Evolutionary conservation across 108 stramenopile genomes (phyloP).

Genomic region (Skeletonema menzelii): DNA sequence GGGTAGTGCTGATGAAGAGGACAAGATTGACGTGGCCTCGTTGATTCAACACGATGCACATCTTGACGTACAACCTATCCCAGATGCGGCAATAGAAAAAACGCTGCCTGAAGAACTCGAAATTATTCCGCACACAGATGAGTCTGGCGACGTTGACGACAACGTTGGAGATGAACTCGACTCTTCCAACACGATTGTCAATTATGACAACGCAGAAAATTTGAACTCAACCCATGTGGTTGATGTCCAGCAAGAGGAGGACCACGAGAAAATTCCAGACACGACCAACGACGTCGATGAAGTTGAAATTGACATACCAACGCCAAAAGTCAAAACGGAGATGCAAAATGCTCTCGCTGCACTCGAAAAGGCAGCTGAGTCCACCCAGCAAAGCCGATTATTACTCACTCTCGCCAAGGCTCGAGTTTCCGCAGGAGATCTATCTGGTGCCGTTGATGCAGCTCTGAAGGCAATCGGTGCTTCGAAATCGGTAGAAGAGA

Average conservation of each 20-base stretch:
- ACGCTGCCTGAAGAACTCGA: not conserved
- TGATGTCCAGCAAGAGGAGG: not conserved
- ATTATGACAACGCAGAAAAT: not conserved
- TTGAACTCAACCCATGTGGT: not conserved
- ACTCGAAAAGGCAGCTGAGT: slow-evolving; percentile 33
- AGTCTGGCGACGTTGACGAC: not conserved
- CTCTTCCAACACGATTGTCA: not conserved
- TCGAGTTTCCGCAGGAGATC: slow-evolving; percentile 36
- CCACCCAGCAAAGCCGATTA: slow-evolving; percentile 27
- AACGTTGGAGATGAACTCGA: not conserved
- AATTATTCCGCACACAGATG: not conserved
- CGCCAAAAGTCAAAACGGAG: slow-evolving; percentile 11
- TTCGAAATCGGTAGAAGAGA: slow-evolving; percentile 27
- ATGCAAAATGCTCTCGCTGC: slow-evolving; percentile 38
- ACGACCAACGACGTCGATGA: not conserved
- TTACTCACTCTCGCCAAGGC: slow-evolving; percentile 38
- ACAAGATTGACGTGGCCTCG: not conserved
- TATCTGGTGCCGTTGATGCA: slow-evolving; percentile 44
- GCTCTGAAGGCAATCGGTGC: slow-evolving; percentile 23
- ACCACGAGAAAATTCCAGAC: not conserved
- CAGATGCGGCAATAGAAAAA: not conserved
- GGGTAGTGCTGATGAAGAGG: not conserved
- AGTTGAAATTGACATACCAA: not conserved
- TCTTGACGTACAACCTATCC: not conserved
- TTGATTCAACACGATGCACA: not conserved